Percentiles rank a stretch among this genome's conserved stretches.
phyloP scores from a whole-genome alignment of 2,329 filamentous ascomycete genomes.

The Pseudocercospora cruenta region DNA sequence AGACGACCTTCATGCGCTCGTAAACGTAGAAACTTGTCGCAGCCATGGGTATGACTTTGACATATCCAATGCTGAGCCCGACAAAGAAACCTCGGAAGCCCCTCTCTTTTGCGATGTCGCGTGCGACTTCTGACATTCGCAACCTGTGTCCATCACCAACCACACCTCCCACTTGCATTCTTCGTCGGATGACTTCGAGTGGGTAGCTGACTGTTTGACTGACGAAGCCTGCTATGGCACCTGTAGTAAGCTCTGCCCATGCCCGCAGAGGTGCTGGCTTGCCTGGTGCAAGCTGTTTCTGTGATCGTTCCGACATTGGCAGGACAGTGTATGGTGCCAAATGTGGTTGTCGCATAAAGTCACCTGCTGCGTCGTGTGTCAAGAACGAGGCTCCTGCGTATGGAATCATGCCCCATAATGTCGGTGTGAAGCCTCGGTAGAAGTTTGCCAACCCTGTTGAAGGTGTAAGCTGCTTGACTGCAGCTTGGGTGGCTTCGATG shows the following conservation, averaged over 20 bases:
- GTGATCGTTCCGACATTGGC: conserved; percentile 55
- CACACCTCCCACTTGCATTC: conserved; percentile 96
- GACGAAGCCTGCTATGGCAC: conserved; percentile 83
- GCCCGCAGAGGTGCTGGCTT: conserved; percentile 74
- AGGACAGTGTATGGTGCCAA: conserved; percentile 76
- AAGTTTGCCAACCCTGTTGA: conserved; percentile 81
- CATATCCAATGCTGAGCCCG: conserved; percentile 89
- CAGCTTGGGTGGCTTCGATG: conserved; percentile 46
- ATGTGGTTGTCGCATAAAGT: conserved; percentile 72
- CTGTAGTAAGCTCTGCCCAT: conserved; percentile 84
- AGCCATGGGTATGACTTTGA: conserved; percentile 88
- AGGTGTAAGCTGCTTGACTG: conserved; percentile 60
- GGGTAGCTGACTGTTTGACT: conserved; percentile 94
- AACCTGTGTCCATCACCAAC: conserved; percentile 86
- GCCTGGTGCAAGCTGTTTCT: conserved; percentile 46
- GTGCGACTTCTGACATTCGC: conserved; percentile 76
- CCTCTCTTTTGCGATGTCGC: conserved; percentile 72
- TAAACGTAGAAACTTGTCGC: conserved; percentile 74
- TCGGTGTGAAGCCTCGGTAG: conserved; percentile 90
- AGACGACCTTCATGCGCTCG: conserved; percentile 63
- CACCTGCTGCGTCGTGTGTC: conserved; percentile 87
- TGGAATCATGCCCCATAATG: conserved; percentile 90
- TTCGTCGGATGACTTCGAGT: conserved; percentile 83
- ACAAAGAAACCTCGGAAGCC: conserved; percentile 87
- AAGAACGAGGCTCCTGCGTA: conserved; percentile 96